phyloP scores from a whole-genome alignment of 2,329 filamentous ascomycete species.

The Sclerotinia borealis region DNA sequence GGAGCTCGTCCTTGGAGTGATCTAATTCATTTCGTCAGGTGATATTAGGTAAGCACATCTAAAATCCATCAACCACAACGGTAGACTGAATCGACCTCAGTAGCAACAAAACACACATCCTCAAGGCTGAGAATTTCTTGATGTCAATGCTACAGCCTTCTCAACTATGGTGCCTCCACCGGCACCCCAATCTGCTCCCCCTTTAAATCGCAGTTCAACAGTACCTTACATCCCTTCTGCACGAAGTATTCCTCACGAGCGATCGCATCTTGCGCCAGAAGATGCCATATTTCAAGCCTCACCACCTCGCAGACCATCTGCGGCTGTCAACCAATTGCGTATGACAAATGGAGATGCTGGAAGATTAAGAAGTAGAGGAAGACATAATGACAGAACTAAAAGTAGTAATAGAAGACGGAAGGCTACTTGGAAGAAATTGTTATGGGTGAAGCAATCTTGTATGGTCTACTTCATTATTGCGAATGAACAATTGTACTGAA shows the following conservation, averaged over 20 bases:
- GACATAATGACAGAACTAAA: conserved; percentile 35
- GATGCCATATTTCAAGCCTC: conserved; percentile 68
- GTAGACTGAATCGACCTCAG: not conserved
- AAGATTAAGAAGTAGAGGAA: conserved; percentile 20
- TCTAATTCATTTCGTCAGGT: not conserved
- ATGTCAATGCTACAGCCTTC: conserved; percentile 4
- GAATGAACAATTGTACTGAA: conserved; percentile 19
- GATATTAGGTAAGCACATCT: not conserved
- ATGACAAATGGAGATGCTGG: conserved; percentile 26
- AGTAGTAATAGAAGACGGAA: conserved; percentile 56
- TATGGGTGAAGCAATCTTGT: conserved; percentile 98
- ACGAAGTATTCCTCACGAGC: conserved; percentile 37
- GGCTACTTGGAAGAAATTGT: conserved; percentile 84
- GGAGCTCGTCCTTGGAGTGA: not conserved
- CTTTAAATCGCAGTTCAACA: conserved; percentile 26
- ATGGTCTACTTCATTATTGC: conserved; percentile 30
- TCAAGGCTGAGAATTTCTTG: conserved; percentile 8
- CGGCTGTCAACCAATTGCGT: conserved; percentile 34
- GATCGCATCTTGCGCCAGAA: conserved; percentile 71
- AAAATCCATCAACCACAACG: not conserved
- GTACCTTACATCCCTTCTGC: conserved; percentile 16
- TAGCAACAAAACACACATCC: not conserved
- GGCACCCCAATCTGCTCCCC: conserved; percentile 19
- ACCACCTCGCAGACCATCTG: conserved; percentile 47
- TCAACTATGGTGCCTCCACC: conserved; percentile 27